A percentile compares a stretch with the other conserved stretches of the same genome.
phyloP scores from a whole-genome alignment of 345 rosid genomes.

The Excoecaria agallocha region DNA sequence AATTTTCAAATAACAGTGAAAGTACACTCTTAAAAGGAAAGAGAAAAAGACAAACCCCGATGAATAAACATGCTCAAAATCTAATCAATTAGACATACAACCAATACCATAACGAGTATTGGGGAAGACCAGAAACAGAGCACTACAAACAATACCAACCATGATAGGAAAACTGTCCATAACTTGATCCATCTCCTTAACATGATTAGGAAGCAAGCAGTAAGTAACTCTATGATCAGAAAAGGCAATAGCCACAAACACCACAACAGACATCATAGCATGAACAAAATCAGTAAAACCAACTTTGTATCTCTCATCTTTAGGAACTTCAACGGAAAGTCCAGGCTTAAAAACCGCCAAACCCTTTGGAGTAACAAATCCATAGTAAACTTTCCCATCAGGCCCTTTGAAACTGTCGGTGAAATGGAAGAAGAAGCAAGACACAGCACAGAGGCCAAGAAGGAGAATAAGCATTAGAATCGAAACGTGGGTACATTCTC shows the following conservation, averaged over 20 bases:
- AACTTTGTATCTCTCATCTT: conserved; percentile 57
- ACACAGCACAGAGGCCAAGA: conserved; percentile 51
- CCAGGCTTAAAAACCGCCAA: conserved; percentile 68
- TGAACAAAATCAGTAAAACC: conserved; percentile 62
- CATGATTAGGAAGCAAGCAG: conserved; percentile 60
- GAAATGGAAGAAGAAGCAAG: conserved; percentile 78
- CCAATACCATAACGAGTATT: conserved; percentile 62
- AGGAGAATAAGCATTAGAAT: conserved; percentile 57
- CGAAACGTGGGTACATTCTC: conserved; percentile 55
- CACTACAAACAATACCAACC: conserved; percentile 71
- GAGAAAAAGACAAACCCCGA: neutral
- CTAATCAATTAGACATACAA: conserved; percentile 50
- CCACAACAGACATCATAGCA: conserved; percentile 71
- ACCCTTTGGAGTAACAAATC: conserved; percentile 63
- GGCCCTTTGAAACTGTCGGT: conserved; percentile 63
- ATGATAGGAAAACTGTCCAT: conserved; percentile 82
- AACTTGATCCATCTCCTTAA: conserved; percentile 73
- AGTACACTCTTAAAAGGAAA: no score
- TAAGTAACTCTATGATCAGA: conserved; percentile 62
- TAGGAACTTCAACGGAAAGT: conserved; percentile 37
- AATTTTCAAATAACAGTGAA: no score
- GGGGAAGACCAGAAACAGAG: conserved; percentile 68
- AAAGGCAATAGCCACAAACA: conserved; percentile 64
- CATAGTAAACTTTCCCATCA: conserved; percentile 65
- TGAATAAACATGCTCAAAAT: neutral